Conservation (phyloP, 257 asterid species). For the Salvia miltiorrhiza region DNA sequence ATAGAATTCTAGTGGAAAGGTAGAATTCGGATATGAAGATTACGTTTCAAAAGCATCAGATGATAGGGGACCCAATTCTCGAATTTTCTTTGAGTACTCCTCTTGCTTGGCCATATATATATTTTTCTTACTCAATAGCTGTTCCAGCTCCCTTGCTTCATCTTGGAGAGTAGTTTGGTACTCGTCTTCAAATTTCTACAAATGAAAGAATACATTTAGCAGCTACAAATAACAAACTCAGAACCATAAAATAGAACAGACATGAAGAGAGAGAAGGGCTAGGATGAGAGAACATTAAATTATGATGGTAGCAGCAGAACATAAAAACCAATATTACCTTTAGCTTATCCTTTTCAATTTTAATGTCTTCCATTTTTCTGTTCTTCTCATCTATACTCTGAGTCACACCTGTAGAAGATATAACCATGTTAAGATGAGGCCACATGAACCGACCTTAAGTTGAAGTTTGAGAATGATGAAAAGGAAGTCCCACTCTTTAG, state of each 20-base stretch:
- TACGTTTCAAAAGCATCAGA: conserved; percentile 98
- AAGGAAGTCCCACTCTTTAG: conserved; percentile 56
- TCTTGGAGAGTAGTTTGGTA: conserved; percentile 81
- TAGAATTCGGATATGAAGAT: conserved; percentile 27
- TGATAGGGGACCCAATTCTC: conserved; percentile 95
- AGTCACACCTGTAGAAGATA: conserved; percentile 53
- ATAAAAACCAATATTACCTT: conserved; percentile 49
- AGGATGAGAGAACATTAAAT: background rate
- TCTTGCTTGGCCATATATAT: conserved; percentile 82
- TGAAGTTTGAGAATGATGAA: conserved; percentile 16
- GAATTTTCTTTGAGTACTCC: conserved; percentile 86
- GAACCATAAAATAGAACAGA: conserved; percentile 12
- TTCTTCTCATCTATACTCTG: conserved; percentile 51
- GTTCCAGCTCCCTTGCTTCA: conserved; percentile 90
- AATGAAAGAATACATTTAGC: conserved; percentile 24
- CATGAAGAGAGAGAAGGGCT: background rate
- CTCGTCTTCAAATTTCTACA: conserved; percentile 70
- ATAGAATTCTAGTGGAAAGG: background rate
- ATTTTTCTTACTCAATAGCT: conserved; percentile 70
- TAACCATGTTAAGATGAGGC: background rate
- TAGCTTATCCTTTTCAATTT: conserved; percentile 59
- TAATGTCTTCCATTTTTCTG: conserved; percentile 60
- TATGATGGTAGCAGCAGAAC: conserved; percentile 13
- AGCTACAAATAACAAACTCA: conserved; percentile 8
- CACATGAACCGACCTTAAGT: conserved; percentile 2